Percentiles rank a stretch among this genome's conserved stretches.
Conservation (phyloP, 2,329 filamentous ascomycete species). For the Scortechinia acanthostroma region DNA sequence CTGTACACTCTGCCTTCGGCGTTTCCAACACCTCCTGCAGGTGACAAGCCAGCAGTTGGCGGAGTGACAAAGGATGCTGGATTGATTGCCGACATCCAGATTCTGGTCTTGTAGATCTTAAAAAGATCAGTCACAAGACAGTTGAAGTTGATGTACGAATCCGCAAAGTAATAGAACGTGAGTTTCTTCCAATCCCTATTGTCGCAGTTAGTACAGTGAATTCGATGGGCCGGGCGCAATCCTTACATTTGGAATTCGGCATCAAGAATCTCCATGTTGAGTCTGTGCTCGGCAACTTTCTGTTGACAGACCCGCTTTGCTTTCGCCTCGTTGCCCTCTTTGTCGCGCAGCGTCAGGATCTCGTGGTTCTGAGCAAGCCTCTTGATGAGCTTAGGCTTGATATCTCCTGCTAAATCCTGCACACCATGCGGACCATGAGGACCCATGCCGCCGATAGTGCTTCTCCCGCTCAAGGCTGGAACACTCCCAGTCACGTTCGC, state of each 20-base stretch:
- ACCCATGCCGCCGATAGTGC: slow-evolving; percentile 73
- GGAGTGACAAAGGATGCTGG: slow-evolving; percentile 87
- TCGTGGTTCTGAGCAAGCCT: slow-evolving; percentile 87
- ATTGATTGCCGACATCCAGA: slow-evolving; percentile 99
- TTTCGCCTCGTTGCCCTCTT: slow-evolving; percentile 95
- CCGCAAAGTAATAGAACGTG: slow-evolving; percentile 98
- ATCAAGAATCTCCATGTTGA: slow-evolving; percentile 98
- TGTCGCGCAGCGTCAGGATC: slow-evolving; percentile 80
- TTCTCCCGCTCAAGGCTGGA: slow-evolving; percentile 56
- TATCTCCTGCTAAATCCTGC: slow-evolving; percentile 65
- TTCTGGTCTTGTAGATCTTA: slow-evolving; percentile 98
- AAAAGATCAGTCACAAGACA: slow-evolving; percentile 93
- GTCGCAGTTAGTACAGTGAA: background rate
- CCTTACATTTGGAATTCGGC: slow-evolving; percentile 96
- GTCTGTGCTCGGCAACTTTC: slow-evolving; percentile 86
- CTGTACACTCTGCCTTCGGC: slow-evolving; percentile 25
- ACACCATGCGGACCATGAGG: slow-evolving; percentile 67
- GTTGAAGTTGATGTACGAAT: slow-evolving; percentile 98
- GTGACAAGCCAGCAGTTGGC: slow-evolving; percentile 57
- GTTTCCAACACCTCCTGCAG: slow-evolving; percentile 54
- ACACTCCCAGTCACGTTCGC: slow-evolving; percentile 57
- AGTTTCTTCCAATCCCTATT: slow-evolving; percentile 94
- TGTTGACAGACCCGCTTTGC: slow-evolving; percentile 94
- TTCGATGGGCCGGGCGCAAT: background rate
- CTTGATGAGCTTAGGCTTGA: slow-evolving; percentile 96